Evolutionary conservation across 805 yeast species (phyloP), one percentile per base, ranked within the genome.

Genomic region (Kuraishia molischiana): DNA sequence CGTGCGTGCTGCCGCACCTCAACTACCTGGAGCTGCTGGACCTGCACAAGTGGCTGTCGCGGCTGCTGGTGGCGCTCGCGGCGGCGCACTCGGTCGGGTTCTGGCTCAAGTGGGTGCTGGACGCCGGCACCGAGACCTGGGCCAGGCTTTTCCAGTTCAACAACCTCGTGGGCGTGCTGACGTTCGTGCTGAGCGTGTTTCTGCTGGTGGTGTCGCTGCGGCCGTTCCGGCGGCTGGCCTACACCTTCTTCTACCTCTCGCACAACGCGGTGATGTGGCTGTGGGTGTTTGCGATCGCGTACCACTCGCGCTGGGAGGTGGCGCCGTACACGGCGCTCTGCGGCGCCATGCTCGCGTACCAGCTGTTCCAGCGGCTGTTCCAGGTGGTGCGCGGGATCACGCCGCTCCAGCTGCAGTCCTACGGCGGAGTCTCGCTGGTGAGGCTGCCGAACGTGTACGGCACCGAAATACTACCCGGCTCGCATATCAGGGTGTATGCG

Each of bases 241-340:
- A 83, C 52, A 56, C 56, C 15, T 42, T 58, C 1, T 83, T 84
- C 49, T 82, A 77, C 50, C 35, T 73, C 2, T 43, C 66, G 15
- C 94, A 83, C 52, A 69, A 75, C 38, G 26, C 72, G 3, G 61
- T 74, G 2, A 65, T 74, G 6, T 59, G 73, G 56, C 22, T 58
- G 1, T 62, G 70, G 38, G 54, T 78, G 4, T 45, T 64, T 1
- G 45, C 74, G 19, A 64, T 74, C 4, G 62, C 66, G 1, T 59
- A 70, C 37, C 94, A 83, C 56, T 84, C 92, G 1, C 67, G 90
- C 42, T 90, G 90, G 0, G 77, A 79, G 1, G 83, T 80, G 1
- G 47, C 59, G 1, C 44, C 62, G 15, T 57, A 56, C 29, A 50
- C 64, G 4, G 17, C 52, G 2, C 13, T 63, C 3, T 56, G 58